phyloP scores from a whole-genome alignment of 176 grass and related monocot species.

The Cymbopogon citratus region DNA sequence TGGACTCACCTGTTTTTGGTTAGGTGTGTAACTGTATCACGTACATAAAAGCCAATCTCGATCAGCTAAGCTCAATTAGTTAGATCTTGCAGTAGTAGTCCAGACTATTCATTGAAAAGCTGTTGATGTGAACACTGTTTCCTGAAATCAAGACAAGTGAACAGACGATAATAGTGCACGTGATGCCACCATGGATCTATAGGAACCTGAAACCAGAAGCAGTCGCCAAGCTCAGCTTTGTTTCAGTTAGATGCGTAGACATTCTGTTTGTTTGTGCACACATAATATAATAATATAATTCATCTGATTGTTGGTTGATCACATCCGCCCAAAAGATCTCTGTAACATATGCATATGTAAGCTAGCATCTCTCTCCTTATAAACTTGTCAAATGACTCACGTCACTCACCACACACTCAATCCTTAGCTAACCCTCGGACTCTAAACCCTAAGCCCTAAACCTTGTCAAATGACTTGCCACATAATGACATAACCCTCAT shows the following conservation, averaged over 20 bases:
- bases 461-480: too few relatives aligned
- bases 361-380: neutral
- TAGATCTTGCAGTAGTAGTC: neutral
- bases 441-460: too few relatives aligned
- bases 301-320: neutral
- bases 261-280: neutral
- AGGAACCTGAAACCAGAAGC: neutral
- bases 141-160: neutral
- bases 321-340: neutral
- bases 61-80: neutral
- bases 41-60: neutral
- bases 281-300: neutral
- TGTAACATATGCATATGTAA: neutral
- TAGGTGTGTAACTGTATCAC: neutral
- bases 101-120: constrained; percentile 6
- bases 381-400: neutral
- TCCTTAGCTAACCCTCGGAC: too few relatives aligned
- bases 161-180: neutral
- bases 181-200: neutral
- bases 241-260: neutral
- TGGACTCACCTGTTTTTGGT: constrained; percentile 2
- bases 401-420: neutral
- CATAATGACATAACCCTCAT: too few relatives aligned
- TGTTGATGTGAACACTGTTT: neutral
- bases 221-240: neutral